Base-by-base conservation (phyloP, 1,284 basidiomycete species). In the Wallemia mellicola region DNA sequence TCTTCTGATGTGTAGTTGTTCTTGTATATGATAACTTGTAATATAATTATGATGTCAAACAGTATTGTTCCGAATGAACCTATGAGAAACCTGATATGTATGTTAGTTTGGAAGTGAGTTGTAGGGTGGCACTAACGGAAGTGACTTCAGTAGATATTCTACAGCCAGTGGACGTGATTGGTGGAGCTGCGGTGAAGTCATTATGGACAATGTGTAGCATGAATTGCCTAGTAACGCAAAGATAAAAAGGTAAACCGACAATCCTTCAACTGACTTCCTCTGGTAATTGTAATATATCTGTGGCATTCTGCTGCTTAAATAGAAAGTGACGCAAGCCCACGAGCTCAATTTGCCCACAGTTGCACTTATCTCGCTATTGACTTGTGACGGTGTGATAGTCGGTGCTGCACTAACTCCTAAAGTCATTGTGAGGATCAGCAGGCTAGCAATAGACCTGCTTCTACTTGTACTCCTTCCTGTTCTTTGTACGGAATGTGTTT, bases 211-310 rank as follows among this genome's bases (percentile, higher is more conserved):
- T 3, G 91, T 87, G 68, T 94, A 94, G 67, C 89, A 86, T 9
- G 78, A 71, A 70, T 94, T 95, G 61, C 88, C 89, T 28, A 85
- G 71, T 69, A 94, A 94, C 2, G 89, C 89, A 67, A 83, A 87
- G 56, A 89, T 68, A 69, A 95, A 95, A 24, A 95, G 76, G 67
- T 81, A 81, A 70, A 94, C 82, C n/a, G 88, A 89, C 54, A 95
- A 76, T 3, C 89, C 89, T 76, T 89, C 87, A 17, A 91, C 84
- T 22, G 87, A 92, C 72, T 88, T 86, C 61, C 89, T 78, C 60
- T 77, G 79, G 68, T 79, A 94, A 66, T 94, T 94, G 71, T 89
- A 91, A 88, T 88, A 94, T 63, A 95, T 92, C 69, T 94, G 89
- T 27, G 89, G 89, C 65, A 94, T 71, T 59, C 89, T 78, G 1